These are phyloP conservation scores for Coemansia sp. DNA, from an alignment of 192 early-diverging fungal genomes.

Conservation along the genomic window DNA sequence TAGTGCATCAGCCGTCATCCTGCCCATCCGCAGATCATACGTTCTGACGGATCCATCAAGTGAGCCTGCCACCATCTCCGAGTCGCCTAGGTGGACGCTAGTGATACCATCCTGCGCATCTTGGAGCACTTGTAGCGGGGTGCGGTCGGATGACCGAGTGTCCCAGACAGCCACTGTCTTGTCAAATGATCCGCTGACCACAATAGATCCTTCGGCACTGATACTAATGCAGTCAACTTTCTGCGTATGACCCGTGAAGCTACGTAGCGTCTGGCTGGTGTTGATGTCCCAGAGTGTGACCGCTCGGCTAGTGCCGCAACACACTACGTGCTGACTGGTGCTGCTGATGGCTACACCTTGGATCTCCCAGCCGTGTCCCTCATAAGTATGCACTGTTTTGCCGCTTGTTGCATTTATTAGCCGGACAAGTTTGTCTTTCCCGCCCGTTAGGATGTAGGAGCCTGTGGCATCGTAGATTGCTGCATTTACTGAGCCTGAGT, in stretches of 20 bases:
- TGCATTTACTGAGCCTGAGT: slow-evolving; percentile 69
- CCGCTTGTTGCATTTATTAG: slow-evolving; percentile 71
- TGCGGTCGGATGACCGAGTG: slow-evolving; percentile 26
- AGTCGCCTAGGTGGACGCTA: slow-evolving; percentile 65
- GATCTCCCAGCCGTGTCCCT: slow-evolving; percentile 85
- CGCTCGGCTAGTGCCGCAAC: slow-evolving; percentile 76
- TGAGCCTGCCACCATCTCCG: slow-evolving; percentile 77
- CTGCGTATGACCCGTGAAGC: slow-evolving; percentile 78
- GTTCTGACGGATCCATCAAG: slow-evolving; percentile 80
- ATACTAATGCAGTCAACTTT: slow-evolving; percentile 83
- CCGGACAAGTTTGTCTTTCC: slow-evolving; percentile 67
- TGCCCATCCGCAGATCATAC: slow-evolving; percentile 83
- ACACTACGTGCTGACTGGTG: slow-evolving; percentile 69
- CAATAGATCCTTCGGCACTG: slow-evolving; percentile 70
- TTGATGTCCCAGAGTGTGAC: slow-evolving; percentile 88
- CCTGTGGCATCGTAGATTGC: slow-evolving; percentile 68
- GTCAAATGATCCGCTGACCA: slow-evolving; percentile 76
- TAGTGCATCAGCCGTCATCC: slow-evolving; percentile 66
- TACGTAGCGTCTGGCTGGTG: slow-evolving; percentile 66
- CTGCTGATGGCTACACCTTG: slow-evolving; percentile 37
- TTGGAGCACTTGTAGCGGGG: slow-evolving; percentile 77
- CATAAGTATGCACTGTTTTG: slow-evolving; percentile 70
- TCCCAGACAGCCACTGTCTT: slow-evolving; percentile 56
- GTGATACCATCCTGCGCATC: slow-evolving; percentile 87
- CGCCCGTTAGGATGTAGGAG: slow-evolving; percentile 80